A percentile compares a stretch with the other conserved stretches of the same genome.
phyloP scores from a whole-genome alignment of 768 basidiomycete species.

The Hygrocybe coccinea region DNA sequence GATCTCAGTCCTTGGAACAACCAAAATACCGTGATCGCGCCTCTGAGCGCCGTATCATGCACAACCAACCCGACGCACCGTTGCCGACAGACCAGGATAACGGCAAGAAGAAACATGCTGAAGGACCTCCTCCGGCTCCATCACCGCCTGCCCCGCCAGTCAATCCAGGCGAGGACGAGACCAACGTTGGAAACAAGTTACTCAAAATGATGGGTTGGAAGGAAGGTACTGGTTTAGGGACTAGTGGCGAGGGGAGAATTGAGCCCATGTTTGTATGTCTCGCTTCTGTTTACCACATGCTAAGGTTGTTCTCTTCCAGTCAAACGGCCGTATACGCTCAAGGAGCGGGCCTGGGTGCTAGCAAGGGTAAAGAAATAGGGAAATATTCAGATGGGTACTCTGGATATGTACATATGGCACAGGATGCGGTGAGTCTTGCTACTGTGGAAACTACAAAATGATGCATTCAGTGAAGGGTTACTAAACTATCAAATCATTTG shows the following conservation, averaged over 20 bases:
- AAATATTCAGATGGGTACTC: slow-evolving; percentile 65
- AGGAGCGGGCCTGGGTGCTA: slow-evolving; percentile 88
- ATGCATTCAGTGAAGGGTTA: neutral
- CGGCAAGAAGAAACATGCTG: slow-evolving; percentile 39
- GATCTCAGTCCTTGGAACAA: slow-evolving; percentile 33
- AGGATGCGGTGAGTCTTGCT: slow-evolving; percentile 37
- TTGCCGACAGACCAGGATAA: slow-evolving; percentile 38
- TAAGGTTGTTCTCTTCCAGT: slow-evolving; percentile 34
- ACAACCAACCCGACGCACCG: slow-evolving; percentile 89
- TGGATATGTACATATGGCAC: slow-evolving; percentile 68
- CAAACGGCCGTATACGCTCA: slow-evolving; percentile 82
- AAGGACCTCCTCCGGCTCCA: slow-evolving; percentile 59
- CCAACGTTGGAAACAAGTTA: slow-evolving; percentile 87
- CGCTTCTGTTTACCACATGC: slow-evolving; percentile 4
- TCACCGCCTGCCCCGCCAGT: slow-evolving; percentile 60
- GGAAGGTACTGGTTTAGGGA: slow-evolving; percentile 82
- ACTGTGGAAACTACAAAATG: too few species aligned
- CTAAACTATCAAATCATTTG: neutral
- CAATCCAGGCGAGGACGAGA: slow-evolving; percentile 74
- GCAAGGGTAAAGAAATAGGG: slow-evolving; percentile 79
- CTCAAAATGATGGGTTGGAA: slow-evolving; percentile 99
- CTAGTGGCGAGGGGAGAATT: slow-evolving; percentile 74
- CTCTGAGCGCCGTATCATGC: slow-evolving; percentile 81
- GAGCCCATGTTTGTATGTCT: slow-evolving; percentile 70
- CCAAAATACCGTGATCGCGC: slow-evolving; percentile 96